Percentiles rank a stretch among this genome's conserved stretches.
Conservation (phyloP, 768 basidiomycete genomes). For the Tephrocybe sp. region DNA sequence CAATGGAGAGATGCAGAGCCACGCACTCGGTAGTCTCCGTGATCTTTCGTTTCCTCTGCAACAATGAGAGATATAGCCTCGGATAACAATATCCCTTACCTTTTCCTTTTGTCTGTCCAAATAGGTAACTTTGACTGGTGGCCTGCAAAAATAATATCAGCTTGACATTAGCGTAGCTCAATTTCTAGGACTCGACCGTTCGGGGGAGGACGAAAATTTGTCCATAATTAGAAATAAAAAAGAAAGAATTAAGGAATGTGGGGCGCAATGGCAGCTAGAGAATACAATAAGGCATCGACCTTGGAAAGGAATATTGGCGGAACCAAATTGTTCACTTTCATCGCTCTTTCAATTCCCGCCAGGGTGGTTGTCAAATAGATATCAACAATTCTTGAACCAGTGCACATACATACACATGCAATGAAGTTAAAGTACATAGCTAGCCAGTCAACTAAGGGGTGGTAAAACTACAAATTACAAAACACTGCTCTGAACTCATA, state of each 20-base stretch:
- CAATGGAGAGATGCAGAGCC: neutral
- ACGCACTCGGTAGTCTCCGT: conserved; percentile 19
- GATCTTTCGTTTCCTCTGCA: conserved; percentile 20
- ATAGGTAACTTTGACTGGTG: conserved; percentile 29
- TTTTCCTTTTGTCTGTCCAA: conserved; percentile 34
- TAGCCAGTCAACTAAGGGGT: too few species aligned
- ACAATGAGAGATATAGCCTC: conserved; percentile 16
- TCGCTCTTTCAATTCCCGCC: too few species aligned
- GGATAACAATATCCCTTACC: conserved; percentile 2
- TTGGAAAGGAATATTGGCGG: neutral
- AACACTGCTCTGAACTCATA: conserved; percentile 4
- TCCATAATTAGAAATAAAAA: conserved; percentile 13
- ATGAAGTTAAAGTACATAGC: too few species aligned
- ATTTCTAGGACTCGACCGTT: conserved; percentile 13
- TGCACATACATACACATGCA: conserved; percentile 13
- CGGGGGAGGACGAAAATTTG: conserved; percentile 13
- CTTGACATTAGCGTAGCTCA: neutral
- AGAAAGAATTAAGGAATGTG: conserved; percentile 19
- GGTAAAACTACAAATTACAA: conserved; percentile 15
- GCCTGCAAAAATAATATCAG: conserved; percentile 11
- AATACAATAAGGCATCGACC: neutral
- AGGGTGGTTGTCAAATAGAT: neutral
- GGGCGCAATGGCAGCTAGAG: conserved; percentile 1
- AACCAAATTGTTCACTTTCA: neutral
- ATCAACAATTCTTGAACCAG: neutral